A percentile compares a stretch with the other conserved stretches of the same genome.
Conservation (phyloP, 768 basidiomycete genomes). For the Russula brevipes region DNA sequence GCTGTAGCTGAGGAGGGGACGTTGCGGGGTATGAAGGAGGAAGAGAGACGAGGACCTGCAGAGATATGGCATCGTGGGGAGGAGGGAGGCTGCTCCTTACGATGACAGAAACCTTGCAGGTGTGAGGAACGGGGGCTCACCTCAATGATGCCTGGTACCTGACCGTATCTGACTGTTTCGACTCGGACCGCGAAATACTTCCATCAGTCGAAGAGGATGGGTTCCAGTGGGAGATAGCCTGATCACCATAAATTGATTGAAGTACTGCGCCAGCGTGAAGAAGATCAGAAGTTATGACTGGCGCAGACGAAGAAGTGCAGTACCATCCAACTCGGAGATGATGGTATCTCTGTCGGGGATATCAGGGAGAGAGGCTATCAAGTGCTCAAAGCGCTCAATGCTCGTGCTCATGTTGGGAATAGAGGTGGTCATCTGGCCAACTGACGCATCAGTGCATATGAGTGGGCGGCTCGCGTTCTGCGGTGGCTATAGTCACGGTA, state of each 20-base stretch:
- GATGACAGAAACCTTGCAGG: neutral
- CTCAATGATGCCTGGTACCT: constrained; percentile 62
- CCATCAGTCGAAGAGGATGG: constrained; percentile 29
- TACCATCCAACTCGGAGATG: constrained; percentile 24
- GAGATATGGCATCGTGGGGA: constrained; percentile 35
- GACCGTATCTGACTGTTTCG: constrained; percentile 35
- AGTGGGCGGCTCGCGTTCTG: neutral
- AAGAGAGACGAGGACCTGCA: constrained; percentile 41
- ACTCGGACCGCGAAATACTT: constrained; percentile 8
- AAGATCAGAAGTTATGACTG: constrained; percentile 3
- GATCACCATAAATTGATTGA: constrained; percentile 78
- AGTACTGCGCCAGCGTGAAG: constrained; percentile 43
- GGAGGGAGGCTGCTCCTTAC: constrained; percentile 43
- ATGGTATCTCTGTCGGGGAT: constrained; percentile 15
- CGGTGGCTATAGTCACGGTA: neutral
- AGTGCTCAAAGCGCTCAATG: constrained; percentile 2
- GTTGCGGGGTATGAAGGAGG: constrained; percentile 55
- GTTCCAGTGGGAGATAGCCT: constrained; percentile 57
- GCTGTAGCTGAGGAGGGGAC: constrained; percentile 75
- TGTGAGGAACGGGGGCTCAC: constrained; percentile 39
- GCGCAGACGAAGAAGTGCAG: neutral
- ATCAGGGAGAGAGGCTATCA: constrained; percentile 3
- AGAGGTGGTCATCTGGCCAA: neutral
- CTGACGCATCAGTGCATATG: neutral
- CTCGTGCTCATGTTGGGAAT: neutral